Base-by-base conservation (phyloP, 2,329 filamentous ascomycete species). In the Chaetomium sp. region DNA sequence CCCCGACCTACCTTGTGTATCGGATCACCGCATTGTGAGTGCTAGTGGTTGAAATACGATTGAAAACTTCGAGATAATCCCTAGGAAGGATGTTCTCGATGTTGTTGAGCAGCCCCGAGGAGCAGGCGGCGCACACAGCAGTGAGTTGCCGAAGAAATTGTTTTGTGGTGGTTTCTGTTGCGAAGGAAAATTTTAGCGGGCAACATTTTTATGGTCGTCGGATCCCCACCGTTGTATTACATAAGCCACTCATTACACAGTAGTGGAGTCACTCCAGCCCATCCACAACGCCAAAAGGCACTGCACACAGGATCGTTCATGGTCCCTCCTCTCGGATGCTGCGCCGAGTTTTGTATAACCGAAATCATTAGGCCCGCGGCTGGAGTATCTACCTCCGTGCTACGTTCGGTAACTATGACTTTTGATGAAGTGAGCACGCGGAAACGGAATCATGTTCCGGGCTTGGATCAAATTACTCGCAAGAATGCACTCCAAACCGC, bases 171-270 rank as follows among this genome's bases (percentile, higher is more conserved):
- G 64, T 57, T 57, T 51, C 7, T 47, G 49, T 57, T 25, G 53
- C 23, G 29, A 57, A 55, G 45, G 16, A 60, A 65, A 60, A 45
- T 60, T 61, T 58, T 51, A 19, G 45, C 25, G 27, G 27, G 35
- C 31, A 50, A 4, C 16, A 42, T 31, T 59, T 62, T 65, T 61
- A 53, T 60, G 51, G 63, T 45, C 4, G 47, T 45, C 9, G 27
- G 57, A 56, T 38, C 25, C 19, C 56, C 42, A 19, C 27, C 7
- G 25, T 23, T 19, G 10, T 50, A 35, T 63, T 63, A 63, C 31
- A 9, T 63, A 58, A 63, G 13, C 47, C 2, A 8, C 23, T 2
- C 1, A 27, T 7, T 8, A 47, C 27, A 25, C 25, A 49, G 50
- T 19, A 5, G 13, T 25, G 23, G 21, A 10, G 49, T 51, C n/a